Percentiles rank a stretch among this genome's conserved stretches.
These are phyloP conservation scores for Mortierella sp. DNA, from an alignment of 371 early-diverging fungal genomes.

Conservation along the genomic window DNA sequence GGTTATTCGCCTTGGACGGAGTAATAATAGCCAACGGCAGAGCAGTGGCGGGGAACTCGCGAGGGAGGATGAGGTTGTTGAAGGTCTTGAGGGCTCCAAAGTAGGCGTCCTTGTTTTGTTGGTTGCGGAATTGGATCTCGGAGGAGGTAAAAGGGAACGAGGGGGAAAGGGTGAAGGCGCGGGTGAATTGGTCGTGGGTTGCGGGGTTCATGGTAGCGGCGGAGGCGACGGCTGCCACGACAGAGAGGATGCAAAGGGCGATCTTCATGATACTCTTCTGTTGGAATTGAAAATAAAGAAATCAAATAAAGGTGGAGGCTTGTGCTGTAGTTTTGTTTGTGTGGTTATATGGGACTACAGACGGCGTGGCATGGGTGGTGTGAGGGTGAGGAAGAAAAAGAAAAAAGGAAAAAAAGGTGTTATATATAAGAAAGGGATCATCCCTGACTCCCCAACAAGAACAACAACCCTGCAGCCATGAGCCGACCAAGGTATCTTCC, in stretches of 20 bases:
- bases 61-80: constrained; percentile 48
- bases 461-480: neutral
- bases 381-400: neutral
- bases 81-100: constrained; percentile 43
- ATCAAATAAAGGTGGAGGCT: neutral
- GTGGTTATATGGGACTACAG: neutral
- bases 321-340: too few species aligned
- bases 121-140: constrained; percentile 43
- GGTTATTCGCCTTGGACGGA: constrained; percentile 43
- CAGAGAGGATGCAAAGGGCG: constrained; percentile 42
- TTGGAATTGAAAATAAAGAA: neutral
- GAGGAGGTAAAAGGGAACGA: constrained; percentile 24
- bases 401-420: neutral
- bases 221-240: constrained; percentile 38
- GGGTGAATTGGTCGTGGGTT: constrained; percentile 21
- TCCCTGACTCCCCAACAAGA: neutral
- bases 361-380: neutral
- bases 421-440: neutral
- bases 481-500: neutral
- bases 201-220: constrained; percentile 26
- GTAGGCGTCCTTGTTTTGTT: constrained; percentile 31
- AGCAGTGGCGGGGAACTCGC: constrained; percentile 40
- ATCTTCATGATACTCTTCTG: constrained; percentile 32
- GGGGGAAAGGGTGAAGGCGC: constrained; percentile 22
- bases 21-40: constrained; percentile 41